A percentile compares a stretch with the other conserved stretches of the same genome.
phyloP scores from a whole-genome alignment of 2,329 filamentous ascomycete species.

The Hypoxylon sp. region DNA sequence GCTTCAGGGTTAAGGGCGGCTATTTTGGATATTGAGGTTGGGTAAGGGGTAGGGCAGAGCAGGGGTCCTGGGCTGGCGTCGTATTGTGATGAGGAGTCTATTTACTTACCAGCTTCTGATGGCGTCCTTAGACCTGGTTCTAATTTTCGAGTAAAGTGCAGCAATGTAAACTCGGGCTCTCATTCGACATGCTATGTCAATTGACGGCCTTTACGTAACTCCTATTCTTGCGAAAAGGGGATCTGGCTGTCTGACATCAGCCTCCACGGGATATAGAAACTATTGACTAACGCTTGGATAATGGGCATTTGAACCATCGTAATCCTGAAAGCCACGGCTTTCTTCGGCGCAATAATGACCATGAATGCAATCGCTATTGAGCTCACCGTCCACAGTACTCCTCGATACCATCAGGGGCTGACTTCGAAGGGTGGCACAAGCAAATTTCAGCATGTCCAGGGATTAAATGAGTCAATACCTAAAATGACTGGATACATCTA shows the following conservation, averaged over 20 bases:
- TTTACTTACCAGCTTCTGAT: slow-evolving; percentile 19
- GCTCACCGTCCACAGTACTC: neutral
- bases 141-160: neutral
- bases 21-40: slow-evolving; percentile 38
- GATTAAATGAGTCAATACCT: slow-evolving; percentile 2
- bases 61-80: slow-evolving; percentile 6
- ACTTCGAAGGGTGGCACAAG: neutral
- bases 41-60: slow-evolving; percentile 25
- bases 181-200: slow-evolving; percentile 12
- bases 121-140: slow-evolving; percentile 10
- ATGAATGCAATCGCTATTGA: neutral
- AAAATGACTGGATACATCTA: slow-evolving; percentile 12
- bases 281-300: neutral
- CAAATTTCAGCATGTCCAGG: slow-evolving; percentile 9
- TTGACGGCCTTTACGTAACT: slow-evolving; percentile 6
- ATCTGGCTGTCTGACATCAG: neutral
- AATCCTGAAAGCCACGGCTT: neutral
- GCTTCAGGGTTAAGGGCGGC: slow-evolving; percentile 40
- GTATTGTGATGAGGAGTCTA: slow-evolving; percentile 14
- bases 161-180: slow-evolving; percentile 4
- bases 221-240: neutral
- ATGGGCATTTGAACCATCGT: neutral
- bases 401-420: slow-evolving; percentile 4
- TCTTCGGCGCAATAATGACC: neutral
- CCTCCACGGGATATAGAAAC: neutral